Base-by-base conservation (phyloP, 495 filamentous ascomycete species). In the Immersiella caudata region DNA sequence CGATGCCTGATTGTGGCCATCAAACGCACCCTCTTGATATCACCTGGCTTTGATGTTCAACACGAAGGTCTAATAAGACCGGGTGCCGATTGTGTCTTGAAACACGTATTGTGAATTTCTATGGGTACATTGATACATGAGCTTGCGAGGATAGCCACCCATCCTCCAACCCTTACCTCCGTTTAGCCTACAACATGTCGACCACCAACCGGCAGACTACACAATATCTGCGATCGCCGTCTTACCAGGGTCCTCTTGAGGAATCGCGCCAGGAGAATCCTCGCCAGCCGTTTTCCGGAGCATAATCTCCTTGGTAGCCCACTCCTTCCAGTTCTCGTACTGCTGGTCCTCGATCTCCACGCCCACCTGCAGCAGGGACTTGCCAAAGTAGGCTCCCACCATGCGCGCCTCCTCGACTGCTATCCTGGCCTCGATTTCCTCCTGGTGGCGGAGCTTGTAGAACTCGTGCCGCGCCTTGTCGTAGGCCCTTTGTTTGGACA, bases 381-480 rank as follows among this genome's bases (percentile, higher is more conserved):
- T 90, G 72, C 92, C 93, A 70, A 98, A 99, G 75, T 88, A 89
- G 64, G 93, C 95, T 56, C 95, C 95, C 11, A 88, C 89, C 68
- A 88, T 86, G 69, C 90, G 81, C 11, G 95, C 95, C 79, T 99
- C 95, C 79, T 99, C 95, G 24, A 85, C 84, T 1, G 93, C 93
- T 71, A 98, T 87, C 70, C 93, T 86, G 66, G 88, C 86, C 79
- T 95, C 88, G 54, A 95, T 87, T 63, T 97, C 93, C 73, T 96
- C 88, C 68, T 87, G 79, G 65, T 97, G 86, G 64, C 94, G 89
- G 65, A 93, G 76, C 60, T 82, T 81, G 79, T 98, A 98, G 80
- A 99, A 97, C 78, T 99, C 95, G 69, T 88, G 88, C 33, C 96
- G 89, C 21, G 91, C 93, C 55, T 81, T 83, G 80, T 97, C 93